Percentiles rank a stretch among this genome's conserved stretches.
Conservation (phyloP, 352 stramenopile species). For the Phytophthora tentaculata region DNA sequence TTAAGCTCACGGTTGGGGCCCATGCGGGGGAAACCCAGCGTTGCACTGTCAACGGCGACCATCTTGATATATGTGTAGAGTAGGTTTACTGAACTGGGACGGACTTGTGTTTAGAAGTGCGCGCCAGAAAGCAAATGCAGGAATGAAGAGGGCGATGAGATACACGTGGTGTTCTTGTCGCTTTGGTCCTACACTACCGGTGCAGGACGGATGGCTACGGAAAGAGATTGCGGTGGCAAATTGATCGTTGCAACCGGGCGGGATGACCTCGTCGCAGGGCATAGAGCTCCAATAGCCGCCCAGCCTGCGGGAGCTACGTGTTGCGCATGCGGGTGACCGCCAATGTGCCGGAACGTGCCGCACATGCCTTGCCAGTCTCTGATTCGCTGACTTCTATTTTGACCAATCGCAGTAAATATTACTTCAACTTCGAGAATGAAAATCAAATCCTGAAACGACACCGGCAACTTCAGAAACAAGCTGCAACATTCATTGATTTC, state of each 20-base stretch:
- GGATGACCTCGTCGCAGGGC: constrained; percentile 37
- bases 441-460: constrained; percentile 3
- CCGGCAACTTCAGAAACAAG: constrained; percentile 28
- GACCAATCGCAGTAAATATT: constrained; percentile 39
- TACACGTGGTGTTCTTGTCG: not conserved
- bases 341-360: constrained; percentile 38
- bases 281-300: constrained; percentile 29
- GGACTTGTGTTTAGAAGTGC: constrained; percentile 40
- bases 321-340: constrained; percentile 7
- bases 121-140: constrained; percentile 61
- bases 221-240: not conserved
- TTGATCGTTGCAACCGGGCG: constrained; percentile 30
- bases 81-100: constrained; percentile 22
- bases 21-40: constrained; percentile 93
- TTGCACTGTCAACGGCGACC: constrained; percentile 71
- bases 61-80: constrained; percentile 42
- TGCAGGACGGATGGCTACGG: constrained; percentile 12
- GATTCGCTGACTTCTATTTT: constrained; percentile 38
- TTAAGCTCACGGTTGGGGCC: constrained; percentile 94
- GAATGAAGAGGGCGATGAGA: constrained; percentile 43
- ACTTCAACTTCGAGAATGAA: constrained; percentile 34
- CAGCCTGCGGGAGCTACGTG: constrained; percentile 28
- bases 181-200: not conserved
- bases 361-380: constrained; percentile 53
- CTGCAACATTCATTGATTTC: constrained; percentile 19